A percentile compares a stretch with the other conserved stretches of the same genome.
Conservation (phyloP, 768 basidiomycete genomes). For the Pleurotus ostreatus region DNA sequence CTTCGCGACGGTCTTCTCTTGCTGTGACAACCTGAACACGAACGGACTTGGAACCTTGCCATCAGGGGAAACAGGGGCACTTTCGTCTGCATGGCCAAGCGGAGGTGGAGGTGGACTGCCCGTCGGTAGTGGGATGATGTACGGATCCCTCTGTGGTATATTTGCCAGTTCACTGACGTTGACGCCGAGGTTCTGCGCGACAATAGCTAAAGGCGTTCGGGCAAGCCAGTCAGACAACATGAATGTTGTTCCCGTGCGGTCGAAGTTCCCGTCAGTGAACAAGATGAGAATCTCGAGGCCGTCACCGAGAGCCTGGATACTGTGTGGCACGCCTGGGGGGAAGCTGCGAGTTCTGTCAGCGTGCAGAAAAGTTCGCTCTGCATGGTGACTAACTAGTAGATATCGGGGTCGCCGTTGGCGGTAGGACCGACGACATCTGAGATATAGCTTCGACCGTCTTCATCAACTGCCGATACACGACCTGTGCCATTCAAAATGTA, state of each 20-base stretch:
- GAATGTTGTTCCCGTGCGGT: slow-evolving; percentile 13
- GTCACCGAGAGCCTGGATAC: slow-evolving; percentile 13
- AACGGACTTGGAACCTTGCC: slow-evolving; percentile 14
- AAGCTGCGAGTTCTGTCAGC: slow-evolving; percentile 6
- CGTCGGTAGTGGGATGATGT: slow-evolving; percentile 9
- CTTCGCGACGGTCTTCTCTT: slow-evolving; percentile 12
- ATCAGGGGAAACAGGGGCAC: slow-evolving; percentile 12
- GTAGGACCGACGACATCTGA: slow-evolving; percentile 13
- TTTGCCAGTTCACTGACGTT: slow-evolving; percentile 9
- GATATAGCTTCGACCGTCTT: slow-evolving; percentile 13
- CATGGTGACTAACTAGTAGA: slow-evolving; percentile 12
- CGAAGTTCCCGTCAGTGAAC: slow-evolving; percentile 15
- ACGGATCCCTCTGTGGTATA: slow-evolving; percentile 15
- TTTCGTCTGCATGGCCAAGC: slow-evolving; percentile 10
- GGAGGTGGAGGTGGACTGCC: slow-evolving; percentile 12
- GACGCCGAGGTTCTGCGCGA: slow-evolving; percentile 14
- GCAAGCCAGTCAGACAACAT: slow-evolving; percentile 17
- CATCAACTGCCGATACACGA: slow-evolving; percentile 14
- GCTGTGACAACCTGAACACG: slow-evolving; percentile 13
- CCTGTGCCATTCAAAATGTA: slow-evolving; percentile 16
- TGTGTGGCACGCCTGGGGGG: slow-evolving; percentile 15
- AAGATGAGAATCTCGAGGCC: slow-evolving; percentile 15
- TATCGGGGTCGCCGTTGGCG: slow-evolving; percentile 12
- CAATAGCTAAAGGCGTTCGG: slow-evolving; percentile 12
- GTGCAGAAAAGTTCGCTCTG: background rate